These are phyloP conservation scores for Macrolepiota dolichaula DNA, from an alignment of 768 basidiomycete species.

Conservation along the genomic window DNA sequence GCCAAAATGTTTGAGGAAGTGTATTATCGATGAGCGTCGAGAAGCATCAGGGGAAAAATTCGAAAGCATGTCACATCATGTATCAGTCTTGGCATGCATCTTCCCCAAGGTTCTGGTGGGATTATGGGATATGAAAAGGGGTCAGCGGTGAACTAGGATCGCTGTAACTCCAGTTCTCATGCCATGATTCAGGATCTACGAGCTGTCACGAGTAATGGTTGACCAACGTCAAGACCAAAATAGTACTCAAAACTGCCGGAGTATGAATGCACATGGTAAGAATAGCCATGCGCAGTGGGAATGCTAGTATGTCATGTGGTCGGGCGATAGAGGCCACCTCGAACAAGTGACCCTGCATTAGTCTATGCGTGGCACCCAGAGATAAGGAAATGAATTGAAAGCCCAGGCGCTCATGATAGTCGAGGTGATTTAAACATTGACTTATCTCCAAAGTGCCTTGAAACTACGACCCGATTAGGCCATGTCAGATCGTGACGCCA, in stretches of 20 bases:
- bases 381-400: slow-evolving; percentile 2
- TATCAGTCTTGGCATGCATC: too few species aligned
- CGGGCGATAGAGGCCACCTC: neutral
- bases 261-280: neutral
- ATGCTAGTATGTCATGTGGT: neutral
- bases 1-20: neutral
- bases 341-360: neutral
- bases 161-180: too few species aligned
- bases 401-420: too few species aligned
- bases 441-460: slow-evolving; percentile 3
- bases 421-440: neutral
- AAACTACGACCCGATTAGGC: neutral
- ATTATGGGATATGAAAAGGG: too few species aligned
- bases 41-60: too few species aligned
- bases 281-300: neutral
- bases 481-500: neutral
- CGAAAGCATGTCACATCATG: too few species aligned
- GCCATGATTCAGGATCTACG: too few species aligned
- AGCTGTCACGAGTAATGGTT: neutral
- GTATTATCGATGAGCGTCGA: too few species aligned
- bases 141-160: too few species aligned
- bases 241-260: neutral
- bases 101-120: too few species aligned
- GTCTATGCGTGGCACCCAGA: neutral
- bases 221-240: neutral